A percentile compares a stretch with the other conserved stretches of the same genome.
phyloP scores from a whole-genome alignment of 306 rosid species.

The Prosopis cineraria region DNA sequence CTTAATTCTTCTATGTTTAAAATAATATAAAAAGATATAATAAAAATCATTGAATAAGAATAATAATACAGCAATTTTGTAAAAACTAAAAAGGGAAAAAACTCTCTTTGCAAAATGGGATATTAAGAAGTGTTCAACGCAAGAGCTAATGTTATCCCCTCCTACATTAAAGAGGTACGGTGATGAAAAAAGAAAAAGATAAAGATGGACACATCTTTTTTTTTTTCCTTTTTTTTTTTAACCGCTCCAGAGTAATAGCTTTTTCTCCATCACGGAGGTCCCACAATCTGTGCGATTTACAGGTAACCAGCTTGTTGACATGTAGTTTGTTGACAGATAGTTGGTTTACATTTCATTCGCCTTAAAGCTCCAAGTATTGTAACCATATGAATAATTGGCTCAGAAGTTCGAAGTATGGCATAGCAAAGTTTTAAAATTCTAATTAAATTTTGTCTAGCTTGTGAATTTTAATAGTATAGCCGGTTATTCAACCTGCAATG shows the following conservation, averaged over 20 bases:
- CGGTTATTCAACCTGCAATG: not conserved
- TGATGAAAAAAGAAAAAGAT: not conserved
- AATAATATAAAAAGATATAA: no score
- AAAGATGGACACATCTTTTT: not conserved
- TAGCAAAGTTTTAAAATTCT: not conserved
- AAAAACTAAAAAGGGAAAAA: no score
- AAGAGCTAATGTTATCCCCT: not conserved
- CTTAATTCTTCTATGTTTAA: not conserved
- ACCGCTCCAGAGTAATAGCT: not conserved
- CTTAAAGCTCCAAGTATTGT: not conserved
- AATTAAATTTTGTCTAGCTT: not conserved
- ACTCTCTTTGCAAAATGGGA: not conserved
- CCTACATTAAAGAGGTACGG: not conserved
- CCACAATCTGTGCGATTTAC: conserved; percentile 33
- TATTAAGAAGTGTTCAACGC: conserved; percentile 10
- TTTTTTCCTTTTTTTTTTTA: not conserved
- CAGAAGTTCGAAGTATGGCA: not conserved
- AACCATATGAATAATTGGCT: conserved; percentile 10
- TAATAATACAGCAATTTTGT: no score
- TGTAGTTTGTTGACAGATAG: conserved; percentile 36
- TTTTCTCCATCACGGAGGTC: conserved; percentile 29
- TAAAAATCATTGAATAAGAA: not conserved
- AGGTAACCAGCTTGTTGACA: conserved; percentile 38
- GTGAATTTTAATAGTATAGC: not conserved
- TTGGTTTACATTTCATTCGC: conserved; percentile 23